Evolutionary conservation across 331 rosid species (phyloP), one percentile per base, ranked within the genome.

Genomic region (Dryas integrifolia): DNA sequence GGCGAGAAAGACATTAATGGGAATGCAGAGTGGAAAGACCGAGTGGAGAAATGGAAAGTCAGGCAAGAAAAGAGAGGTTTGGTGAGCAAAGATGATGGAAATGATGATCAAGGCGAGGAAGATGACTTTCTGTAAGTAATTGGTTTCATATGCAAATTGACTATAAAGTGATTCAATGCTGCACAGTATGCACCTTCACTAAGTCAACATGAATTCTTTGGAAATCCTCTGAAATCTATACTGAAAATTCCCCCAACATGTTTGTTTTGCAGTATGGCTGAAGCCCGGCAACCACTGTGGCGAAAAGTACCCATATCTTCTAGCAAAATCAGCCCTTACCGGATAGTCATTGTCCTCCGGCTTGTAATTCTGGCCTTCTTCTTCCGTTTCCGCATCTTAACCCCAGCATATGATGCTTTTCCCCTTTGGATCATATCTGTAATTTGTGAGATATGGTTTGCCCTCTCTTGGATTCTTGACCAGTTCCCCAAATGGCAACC

Each of bases 401-500:
- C 88, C 10, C 97, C 98, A 2, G 96, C 89, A 1, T 70, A 86
- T 44, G 96, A 93, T 75, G 97, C 98, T 57, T 82, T 35, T 14
- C 81, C 91, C 60, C 80, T 93, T 13, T 93, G 98, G 98, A 82
- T 93, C 13, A 85, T 86, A 74, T 89, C 98, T 10, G 92, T 93
- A 2, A 81, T 93, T 3, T 93, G 98, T 45, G 98, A 93, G 83
- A 78, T 86, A 62, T 93, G 98, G 97, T 86, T 93, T 53, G 96
- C 94, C 3, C 55, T 93, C 60, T 93, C 98, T 3, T 93, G 98
- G 98, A 72, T 93, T 18, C 86, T 90, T 16, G 96, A 93, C 65
- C 98, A 93, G 59, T 81, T 93, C 79, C 97, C 98, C 58, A 93
- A 93, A 70, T 93, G 98, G 98, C 80, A 78, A 70, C 98, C 98